These are phyloP conservation scores for Aspergillus egyptiacus DNA, from an alignment of 495 filamentous ascomycete genomes.

Conservation along the genomic window DNA sequence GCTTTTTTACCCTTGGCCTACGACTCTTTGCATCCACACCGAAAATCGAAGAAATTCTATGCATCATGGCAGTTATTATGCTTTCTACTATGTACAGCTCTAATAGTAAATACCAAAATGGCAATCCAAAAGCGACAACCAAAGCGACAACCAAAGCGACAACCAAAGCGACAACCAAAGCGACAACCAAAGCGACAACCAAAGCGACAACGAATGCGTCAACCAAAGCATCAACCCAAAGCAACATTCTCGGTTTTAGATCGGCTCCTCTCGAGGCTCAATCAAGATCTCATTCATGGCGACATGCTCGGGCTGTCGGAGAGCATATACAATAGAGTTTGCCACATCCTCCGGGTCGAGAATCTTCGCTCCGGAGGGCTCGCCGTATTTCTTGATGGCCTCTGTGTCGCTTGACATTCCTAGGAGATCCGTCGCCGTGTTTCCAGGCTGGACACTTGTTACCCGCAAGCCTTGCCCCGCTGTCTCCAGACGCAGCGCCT, in stretches of 20 bases:
- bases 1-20: too few relatives aligned
- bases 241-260: conserved; percentile 28
- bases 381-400: conserved; percentile 63
- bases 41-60: not conserved
- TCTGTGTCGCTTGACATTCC: conserved; percentile 61
- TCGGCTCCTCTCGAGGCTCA: conserved; percentile 65
- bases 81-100: not conserved
- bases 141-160: not conserved
- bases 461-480: conserved; percentile 58
- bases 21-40: not conserved
- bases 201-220: not conserved
- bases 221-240: not conserved
- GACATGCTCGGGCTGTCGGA: conserved; percentile 58
- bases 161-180: not conserved
- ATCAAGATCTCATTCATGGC: conserved; percentile 67
- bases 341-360: conserved; percentile 59
- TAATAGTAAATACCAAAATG: not conserved
- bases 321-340: conserved; percentile 55
- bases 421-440: conserved; percentile 57
- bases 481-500: conserved; percentile 60
- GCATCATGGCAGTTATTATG: not conserved
- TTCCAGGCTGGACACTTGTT: conserved; percentile 61
- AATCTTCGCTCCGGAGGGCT: conserved; percentile 59
- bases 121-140: not conserved
- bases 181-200: not conserved